Base-by-base conservation (phyloP, 148 eudicot species). In the Bassia scoparia region DNA sequence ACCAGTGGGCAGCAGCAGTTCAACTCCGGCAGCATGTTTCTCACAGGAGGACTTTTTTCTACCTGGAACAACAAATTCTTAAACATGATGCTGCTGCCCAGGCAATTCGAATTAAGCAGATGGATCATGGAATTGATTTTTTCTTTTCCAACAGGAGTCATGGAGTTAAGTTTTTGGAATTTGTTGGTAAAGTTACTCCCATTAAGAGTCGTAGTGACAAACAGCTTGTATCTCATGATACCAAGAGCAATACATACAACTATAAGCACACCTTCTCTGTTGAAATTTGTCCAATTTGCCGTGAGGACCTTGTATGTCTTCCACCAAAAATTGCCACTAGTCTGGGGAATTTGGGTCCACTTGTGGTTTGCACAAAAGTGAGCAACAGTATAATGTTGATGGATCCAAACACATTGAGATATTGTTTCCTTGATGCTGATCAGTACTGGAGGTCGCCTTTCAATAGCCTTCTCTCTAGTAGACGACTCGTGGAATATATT, bases 271-370 rank as follows among this genome's bases (percentile, higher is more conserved):
- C 92, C n/a, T 89, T 89, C 56, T 83, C 92, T 14, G 95, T 89
- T 59, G 89, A 87, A 64, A 84, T 89, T 29, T 77, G 87, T 70
- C 91, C 92, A n/a, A 77, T 89, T 29, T 89, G 94, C 59, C 91
- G 90, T n/a, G 94, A 89, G 73, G 97, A 89, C 77, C 79, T 91
- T 43, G 77, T 91, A 23, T 89, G 95, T 74, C 90, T 91, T 29
- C 91, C 91, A 27, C 86, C 89, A 5, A 89, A 84, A 79, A 67
- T 84, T 38, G 73, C 90, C 0, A 44, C 6, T 26, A 75, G 87
- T 67, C 64, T 86, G 71, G 91, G 91, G n/a, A 84, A 88, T 78
- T 43, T 88, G 43, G 87, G 87, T 7, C 91, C 89, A n/a, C 81
- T 88, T 69, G 91, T 88, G 52, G 81, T 84, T 6, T 88, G 89